Percentiles rank a stretch among this genome's conserved stretches.
Evolutionary conservation across 1,284 basidiomycete species (phyloP).

Genomic region (Prillingera fragicola): DNA sequence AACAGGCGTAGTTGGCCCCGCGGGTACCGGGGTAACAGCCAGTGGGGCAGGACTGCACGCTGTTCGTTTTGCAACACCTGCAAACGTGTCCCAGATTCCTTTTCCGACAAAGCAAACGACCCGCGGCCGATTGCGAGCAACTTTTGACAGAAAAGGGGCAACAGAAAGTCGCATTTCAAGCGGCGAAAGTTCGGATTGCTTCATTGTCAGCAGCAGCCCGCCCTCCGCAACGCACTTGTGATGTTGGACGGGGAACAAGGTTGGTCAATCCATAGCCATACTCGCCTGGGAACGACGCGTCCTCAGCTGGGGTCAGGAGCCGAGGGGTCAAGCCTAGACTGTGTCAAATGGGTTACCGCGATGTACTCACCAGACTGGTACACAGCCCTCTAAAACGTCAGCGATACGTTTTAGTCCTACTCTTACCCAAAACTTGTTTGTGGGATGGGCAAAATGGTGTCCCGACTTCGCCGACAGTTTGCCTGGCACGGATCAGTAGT

Average conservation of each 20-base stretch:
- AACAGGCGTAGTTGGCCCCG: too few species aligned
- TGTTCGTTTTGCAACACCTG: constrained; percentile 43
- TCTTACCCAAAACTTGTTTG: constrained; percentile 54
- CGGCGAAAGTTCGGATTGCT: constrained; percentile 54
- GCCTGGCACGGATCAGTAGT: too few species aligned
- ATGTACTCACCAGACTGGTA: constrained; percentile 54
- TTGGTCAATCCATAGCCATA: constrained; percentile 60
- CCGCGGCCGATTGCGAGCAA: constrained; percentile 54
- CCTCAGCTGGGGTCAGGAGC: constrained; percentile 38
- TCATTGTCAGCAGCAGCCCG: neutral
- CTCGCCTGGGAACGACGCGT: constrained; percentile 29
- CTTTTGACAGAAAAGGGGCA: constrained; percentile 55
- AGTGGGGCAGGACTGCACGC: too few species aligned
- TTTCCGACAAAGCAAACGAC: constrained; percentile 69
- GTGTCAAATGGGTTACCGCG: constrained; percentile 1
- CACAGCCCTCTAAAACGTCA: too few species aligned
- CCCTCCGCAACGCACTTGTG: constrained; percentile 47
- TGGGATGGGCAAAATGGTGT: constrained; percentile 65
- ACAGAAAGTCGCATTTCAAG: constrained; percentile 55
- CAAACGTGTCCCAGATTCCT: constrained; percentile 59
- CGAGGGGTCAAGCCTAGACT: constrained; percentile 55
- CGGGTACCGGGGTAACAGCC: too few species aligned
- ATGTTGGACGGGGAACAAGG: constrained; percentile 57
- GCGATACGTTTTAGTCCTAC: too few species aligned
- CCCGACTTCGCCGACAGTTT: constrained; percentile 59